Evolutionary conservation across 257 asterid genomes (phyloP).

Genomic region (Solanum virginianum): DNA sequence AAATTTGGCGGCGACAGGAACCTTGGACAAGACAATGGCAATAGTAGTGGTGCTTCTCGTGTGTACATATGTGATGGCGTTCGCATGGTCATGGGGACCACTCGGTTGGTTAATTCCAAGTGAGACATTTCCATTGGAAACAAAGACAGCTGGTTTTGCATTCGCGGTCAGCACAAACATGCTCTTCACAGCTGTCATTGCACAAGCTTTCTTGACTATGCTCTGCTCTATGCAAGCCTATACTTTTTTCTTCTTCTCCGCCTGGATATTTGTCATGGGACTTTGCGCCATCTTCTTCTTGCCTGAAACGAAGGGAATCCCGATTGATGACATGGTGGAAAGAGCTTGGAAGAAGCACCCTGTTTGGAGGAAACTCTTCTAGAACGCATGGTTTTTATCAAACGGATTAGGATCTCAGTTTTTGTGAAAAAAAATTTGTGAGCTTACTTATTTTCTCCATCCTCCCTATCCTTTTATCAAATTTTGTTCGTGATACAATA

Average conservation of each 20-base stretch:
- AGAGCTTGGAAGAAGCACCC: conserved; percentile 27
- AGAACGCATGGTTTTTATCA: not conserved
- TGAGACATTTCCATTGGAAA: conserved; percentile 62
- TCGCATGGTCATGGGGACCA: conserved; percentile 90
- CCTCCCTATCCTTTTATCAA: not conserved
- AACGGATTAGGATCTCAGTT: not conserved
- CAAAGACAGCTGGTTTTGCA: conserved; percentile 59
- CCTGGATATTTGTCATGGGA: conserved; percentile 15
- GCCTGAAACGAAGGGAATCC: conserved; percentile 31
- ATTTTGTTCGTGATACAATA: not conserved
- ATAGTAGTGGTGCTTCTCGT: conserved; percentile 35
- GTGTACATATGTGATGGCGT: conserved; percentile 57
- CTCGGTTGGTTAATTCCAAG: conserved; percentile 72
- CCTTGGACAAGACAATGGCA: conserved; percentile 19
- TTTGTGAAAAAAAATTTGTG: not conserved
- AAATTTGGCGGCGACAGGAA: conserved; percentile 25
- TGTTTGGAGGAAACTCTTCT: conserved; percentile 19
- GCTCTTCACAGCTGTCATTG: conserved; percentile 23
- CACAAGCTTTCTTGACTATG: conserved; percentile 23
- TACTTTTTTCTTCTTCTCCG: conserved; percentile 25
- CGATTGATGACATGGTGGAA: conserved; percentile 14
- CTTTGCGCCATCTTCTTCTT: conserved; percentile 14
- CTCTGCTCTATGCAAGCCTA: conserved; percentile 24
- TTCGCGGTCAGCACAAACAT: conserved; percentile 52
- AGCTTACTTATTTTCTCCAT: not conserved